phyloP scores from a whole-genome alignment of 768 basidiomycete species.

The Termitomyces sp. region DNA sequence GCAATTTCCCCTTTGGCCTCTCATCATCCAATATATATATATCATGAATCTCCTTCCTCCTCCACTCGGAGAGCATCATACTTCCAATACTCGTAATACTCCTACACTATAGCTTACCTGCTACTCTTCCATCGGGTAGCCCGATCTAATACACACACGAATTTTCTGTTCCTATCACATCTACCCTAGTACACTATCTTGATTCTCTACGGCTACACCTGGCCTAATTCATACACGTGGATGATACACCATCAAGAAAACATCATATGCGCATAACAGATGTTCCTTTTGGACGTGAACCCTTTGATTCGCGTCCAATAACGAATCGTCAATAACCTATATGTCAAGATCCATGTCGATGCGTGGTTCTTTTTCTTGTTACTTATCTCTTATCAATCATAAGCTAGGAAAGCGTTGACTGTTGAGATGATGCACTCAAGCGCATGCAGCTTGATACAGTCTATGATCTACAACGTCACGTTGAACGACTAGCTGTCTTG shows the following conservation, averaged over 20 bases:
- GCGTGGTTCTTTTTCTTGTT: no score
- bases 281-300: neutral
- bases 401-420: no score
- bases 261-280: neutral
- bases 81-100: slow-evolving; percentile 27
- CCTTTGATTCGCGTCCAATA: neutral
- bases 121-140: slow-evolving; percentile 13
- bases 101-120: slow-evolving; percentile 26
- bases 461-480: no score
- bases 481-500: no score
- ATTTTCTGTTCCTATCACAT: slow-evolving; percentile 11
- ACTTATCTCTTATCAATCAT: no score
- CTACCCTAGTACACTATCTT: slow-evolving; percentile 10
- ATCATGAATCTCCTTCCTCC: slow-evolving; percentile 12
- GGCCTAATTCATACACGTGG: no score
- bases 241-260: slow-evolving; percentile 10
- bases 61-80: slow-evolving; percentile 9
- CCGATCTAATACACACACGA: slow-evolving; percentile 16
- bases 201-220: no score
- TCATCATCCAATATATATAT: slow-evolving; percentile 13
- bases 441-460: no score
- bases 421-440: no score
- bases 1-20: slow-evolving; percentile 21
- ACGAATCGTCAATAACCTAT: neutral
- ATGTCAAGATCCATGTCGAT: neutral